Evolutionary conservation across 163 green algal species (phyloP).

Genomic region (Smithsoniella earleae): DNA sequence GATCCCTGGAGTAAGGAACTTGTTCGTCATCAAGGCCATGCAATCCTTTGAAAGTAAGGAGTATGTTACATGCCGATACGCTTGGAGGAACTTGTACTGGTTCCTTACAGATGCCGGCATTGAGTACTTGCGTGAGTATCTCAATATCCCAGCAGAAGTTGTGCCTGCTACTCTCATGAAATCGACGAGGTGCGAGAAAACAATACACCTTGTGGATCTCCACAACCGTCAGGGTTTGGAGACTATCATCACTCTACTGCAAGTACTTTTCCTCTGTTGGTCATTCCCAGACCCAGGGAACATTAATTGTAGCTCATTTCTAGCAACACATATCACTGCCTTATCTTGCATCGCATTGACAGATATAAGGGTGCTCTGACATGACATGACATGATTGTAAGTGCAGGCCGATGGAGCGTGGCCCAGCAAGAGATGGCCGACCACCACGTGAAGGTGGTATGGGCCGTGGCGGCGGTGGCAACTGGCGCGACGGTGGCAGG

Average conservation of each 20-base stretch:
- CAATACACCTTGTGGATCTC: too few species aligned
- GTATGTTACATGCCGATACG: conserved; percentile 91
- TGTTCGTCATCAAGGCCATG: conserved; percentile 99
- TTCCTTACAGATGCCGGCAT: conserved; percentile 98
- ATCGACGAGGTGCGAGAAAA: conserved; percentile 43
- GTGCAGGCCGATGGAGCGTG: conserved; percentile 21
- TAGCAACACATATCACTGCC: too few species aligned
- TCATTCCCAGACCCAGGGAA: too few species aligned
- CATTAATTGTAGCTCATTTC: too few species aligned
- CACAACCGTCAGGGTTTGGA: too few species aligned
- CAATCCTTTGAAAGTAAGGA: conserved; percentile 96
- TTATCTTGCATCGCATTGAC: too few species aligned
- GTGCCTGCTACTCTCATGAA: conserved; percentile 90
- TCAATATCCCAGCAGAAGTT: conserved; percentile 92
- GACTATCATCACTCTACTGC: too few species aligned
- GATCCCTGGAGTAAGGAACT: conserved; percentile 84
- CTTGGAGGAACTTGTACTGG: conserved; percentile 99
- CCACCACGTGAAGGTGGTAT: conserved; percentile 22
- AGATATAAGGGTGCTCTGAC: too few species aligned
- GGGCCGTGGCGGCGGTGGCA: conserved; percentile 26
- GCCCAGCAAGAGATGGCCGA: background rate
- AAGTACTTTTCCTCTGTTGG: too few species aligned
- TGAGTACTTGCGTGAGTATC: conserved; percentile 94
- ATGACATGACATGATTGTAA: too few species aligned
- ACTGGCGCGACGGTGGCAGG: conserved; percentile 1